phyloP scores from a whole-genome alignment of 23 red algal species.

The Gracilaria domingensis region DNA sequence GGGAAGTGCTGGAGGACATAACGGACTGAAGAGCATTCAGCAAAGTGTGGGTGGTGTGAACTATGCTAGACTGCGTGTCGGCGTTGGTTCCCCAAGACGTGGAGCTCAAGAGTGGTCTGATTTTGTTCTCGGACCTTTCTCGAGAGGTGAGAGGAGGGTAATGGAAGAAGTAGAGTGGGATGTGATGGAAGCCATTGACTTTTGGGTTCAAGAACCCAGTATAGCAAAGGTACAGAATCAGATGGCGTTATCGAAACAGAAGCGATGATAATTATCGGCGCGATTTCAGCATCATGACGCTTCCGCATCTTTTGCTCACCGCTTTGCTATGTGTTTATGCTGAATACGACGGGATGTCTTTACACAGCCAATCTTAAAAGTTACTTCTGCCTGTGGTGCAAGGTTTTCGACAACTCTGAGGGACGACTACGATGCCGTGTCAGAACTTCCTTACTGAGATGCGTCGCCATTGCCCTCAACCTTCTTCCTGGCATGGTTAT shows the following conservation, averaged over 20 bases:
- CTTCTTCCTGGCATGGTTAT: conserved; percentile 52
- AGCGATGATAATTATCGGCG: not conserved
- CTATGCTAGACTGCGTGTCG: conserved; percentile 85
- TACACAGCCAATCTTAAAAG: not conserved
- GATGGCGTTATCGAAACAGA: conserved; percentile 20
- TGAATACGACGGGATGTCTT: not conserved
- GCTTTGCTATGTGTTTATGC: not conserved
- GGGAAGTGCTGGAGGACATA: conserved; percentile 93
- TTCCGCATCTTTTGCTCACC: not conserved
- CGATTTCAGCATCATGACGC: not conserved
- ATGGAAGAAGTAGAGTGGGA: conserved; percentile 68
- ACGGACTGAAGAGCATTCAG: conserved; percentile 94
- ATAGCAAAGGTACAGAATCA: conserved; percentile 50
- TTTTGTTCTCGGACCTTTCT: conserved; percentile 88
- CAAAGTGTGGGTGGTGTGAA: conserved; percentile 48
- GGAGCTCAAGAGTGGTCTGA: conserved; percentile 52
- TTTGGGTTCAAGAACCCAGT: conserved; percentile 60
- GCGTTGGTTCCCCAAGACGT: conserved; percentile 73
- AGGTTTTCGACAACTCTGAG: not conserved
- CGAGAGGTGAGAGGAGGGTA: conserved; percentile 37
- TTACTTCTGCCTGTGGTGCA: not conserved
- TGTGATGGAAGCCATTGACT: conserved; percentile 69
- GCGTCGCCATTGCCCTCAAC: not conserved
- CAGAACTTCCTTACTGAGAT: not conserved
- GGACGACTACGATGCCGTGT: not conserved